phyloP scores from a whole-genome alignment of 2,329 filamentous ascomycete genomes.

The Ceratocystiopsis minuta region DNA sequence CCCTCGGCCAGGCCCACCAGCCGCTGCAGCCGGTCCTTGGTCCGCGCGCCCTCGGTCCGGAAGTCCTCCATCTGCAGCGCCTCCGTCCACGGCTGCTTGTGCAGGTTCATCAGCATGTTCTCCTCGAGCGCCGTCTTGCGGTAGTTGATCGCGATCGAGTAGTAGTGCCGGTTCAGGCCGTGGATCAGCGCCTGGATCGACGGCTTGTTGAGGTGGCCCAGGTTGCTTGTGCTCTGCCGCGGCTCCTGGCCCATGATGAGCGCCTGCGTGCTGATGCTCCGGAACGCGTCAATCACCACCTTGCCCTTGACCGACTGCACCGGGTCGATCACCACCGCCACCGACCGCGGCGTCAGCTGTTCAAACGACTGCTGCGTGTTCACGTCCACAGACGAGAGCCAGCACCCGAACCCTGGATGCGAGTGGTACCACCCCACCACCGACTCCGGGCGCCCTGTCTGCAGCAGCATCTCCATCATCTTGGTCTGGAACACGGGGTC shows the following conservation, averaged over 20 bases:
- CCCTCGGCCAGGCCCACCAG: constrained; percentile 82
- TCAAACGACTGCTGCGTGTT: constrained; percentile 99
- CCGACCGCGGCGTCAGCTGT: constrained; percentile 87
- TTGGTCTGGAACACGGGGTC: constrained; percentile 98
- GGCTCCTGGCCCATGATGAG: constrained; percentile 97
- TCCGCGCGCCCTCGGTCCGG: constrained; percentile 62
- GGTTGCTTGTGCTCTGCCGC: constrained; percentile 89
- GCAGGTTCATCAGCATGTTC: constrained; percentile 99
- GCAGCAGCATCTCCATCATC: constrained; percentile 99
- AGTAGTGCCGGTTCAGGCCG: constrained; percentile 95
- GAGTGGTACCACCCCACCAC: constrained; percentile 99
- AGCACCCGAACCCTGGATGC: constrained; percentile 96
- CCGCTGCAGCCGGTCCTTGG: constrained; percentile 73
- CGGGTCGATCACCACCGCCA: constrained; percentile 93
- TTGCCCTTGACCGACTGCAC: constrained; percentile 99
- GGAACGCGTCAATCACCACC: constrained; percentile 97
- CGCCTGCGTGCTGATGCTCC: constrained; percentile 92
- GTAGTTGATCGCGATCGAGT: constrained; percentile 97
- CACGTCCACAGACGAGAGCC: constrained; percentile 97
- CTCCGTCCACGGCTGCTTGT: constrained; percentile 99
- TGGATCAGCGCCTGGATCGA: constrained; percentile 99
- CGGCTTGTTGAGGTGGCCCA: constrained; percentile 96
- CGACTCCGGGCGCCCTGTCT: constrained; percentile 93
- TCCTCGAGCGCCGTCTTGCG: constrained; percentile 93
- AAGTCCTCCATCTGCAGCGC: constrained; percentile 96